Percentiles rank a stretch among this genome's conserved stretches.
Evolutionary conservation across 192 early-diverging fungal genomes (phyloP).

Genomic region (Chytriomyces sp.): DNA sequence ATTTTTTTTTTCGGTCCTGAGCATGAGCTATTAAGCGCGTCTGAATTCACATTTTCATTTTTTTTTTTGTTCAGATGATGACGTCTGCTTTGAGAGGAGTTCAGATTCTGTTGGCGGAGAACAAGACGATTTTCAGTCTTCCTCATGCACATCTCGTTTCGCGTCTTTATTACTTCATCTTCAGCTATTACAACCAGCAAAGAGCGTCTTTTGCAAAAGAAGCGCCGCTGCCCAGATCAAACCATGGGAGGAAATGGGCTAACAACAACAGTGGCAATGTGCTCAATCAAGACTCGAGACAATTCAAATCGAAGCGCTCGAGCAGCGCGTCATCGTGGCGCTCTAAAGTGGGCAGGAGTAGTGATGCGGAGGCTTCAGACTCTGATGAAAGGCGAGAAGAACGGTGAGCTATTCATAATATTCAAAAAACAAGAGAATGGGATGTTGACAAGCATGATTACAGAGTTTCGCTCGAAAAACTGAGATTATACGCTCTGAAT

Average conservation of each 20-base stretch:
- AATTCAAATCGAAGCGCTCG: no score
- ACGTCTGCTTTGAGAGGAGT: constrained; percentile 31
- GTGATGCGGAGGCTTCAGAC: not conserved
- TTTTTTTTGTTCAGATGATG: constrained; percentile 33
- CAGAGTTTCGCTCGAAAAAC: constrained; percentile 5
- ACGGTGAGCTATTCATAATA: not conserved
- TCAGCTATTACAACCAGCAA: no score
- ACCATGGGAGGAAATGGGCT: not conserved
- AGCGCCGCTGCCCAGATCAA: not conserved
- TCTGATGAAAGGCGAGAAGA: not conserved
- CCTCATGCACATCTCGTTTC: not conserved
- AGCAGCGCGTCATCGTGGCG: constrained; percentile 2
- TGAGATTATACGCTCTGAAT: constrained; percentile 39
- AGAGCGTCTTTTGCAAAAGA: not conserved
- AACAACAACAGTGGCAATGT: not conserved
- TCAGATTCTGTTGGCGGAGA: constrained; percentile 45
- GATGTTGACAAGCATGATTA: not conserved
- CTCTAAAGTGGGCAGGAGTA: not conserved
- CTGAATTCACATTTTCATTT: constrained; percentile 4
- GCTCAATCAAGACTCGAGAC: no score
- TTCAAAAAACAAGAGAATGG: not conserved
- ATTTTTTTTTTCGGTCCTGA: no score
- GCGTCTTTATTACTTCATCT: constrained; percentile 5
- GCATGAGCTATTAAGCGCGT: not conserved
- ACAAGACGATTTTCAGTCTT: constrained; percentile 36